These are phyloP conservation scores for Cyberlindnera suaveolens DNA, from an alignment of 805 yeast genomes.

Conservation along the genomic window DNA sequence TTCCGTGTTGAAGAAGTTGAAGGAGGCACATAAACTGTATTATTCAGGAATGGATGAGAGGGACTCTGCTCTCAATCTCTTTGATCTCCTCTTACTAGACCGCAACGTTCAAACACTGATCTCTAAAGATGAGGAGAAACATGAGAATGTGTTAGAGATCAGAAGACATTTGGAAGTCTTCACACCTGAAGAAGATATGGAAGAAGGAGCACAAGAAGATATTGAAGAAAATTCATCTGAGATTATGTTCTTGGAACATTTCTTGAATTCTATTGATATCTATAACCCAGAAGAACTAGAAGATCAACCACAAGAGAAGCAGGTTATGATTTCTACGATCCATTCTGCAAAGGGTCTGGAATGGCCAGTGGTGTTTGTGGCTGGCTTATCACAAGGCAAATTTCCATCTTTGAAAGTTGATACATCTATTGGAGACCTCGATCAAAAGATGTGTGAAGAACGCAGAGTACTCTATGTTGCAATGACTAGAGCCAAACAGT, in stretches of 20 bases:
- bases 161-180: slow-evolving; percentile 30
- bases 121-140: slow-evolving; percentile 24
- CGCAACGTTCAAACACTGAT: slow-evolving; percentile 3
- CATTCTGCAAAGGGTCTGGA: slow-evolving; percentile 93
- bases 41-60: slow-evolving; percentile 1
- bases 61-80: slow-evolving; percentile 3
- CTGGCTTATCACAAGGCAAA: slow-evolving; percentile 60
- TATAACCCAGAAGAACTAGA: slow-evolving; percentile 23
- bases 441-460: slow-evolving; percentile 57
- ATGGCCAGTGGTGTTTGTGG: slow-evolving; percentile 89
- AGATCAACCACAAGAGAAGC: slow-evolving; percentile 23
- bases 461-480: slow-evolving; percentile 85
- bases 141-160: slow-evolving; percentile 36
- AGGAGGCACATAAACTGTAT: background rate
- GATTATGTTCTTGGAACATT: slow-evolving; percentile 24
- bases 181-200: slow-evolving; percentile 23
- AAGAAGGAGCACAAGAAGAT: background rate
- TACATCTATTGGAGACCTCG: slow-evolving; percentile 10
- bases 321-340: slow-evolving; percentile 67
- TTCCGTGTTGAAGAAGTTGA: background rate
- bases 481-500: slow-evolving; percentile 68
- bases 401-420: slow-evolving; percentile 49
- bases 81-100: slow-evolving; percentile 8
- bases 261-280: slow-evolving; percentile 31
- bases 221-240: slow-evolving; percentile 8